A percentile compares a stretch with the other conserved stretches of the same genome.
phyloP scores from a whole-genome alignment of 2,329 filamentous ascomycete genomes.

The Aphanoascus verrucosus region DNA sequence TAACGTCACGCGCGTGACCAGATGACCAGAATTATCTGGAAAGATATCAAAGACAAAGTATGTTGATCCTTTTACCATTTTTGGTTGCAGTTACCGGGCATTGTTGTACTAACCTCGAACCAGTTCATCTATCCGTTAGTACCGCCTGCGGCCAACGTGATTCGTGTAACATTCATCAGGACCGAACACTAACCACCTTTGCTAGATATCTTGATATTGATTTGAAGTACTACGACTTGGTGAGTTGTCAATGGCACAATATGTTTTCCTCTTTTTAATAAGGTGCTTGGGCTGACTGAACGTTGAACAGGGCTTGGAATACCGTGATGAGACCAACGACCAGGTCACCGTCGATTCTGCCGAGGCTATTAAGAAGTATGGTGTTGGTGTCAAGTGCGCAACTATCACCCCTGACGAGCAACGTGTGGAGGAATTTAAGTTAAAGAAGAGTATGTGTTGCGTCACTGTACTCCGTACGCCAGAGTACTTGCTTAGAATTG shows the following conservation, averaged over 20 bases:
- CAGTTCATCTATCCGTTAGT: conserved; percentile 70
- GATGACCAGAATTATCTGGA: conserved; percentile 99
- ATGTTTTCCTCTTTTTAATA: background rate
- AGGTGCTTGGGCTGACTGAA: background rate
- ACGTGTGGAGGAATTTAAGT: conserved; percentile 92
- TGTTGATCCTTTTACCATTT: conserved; percentile 17
- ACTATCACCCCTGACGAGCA: conserved; percentile 98
- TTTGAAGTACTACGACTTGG: conserved; percentile 92
- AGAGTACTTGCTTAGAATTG: background rate
- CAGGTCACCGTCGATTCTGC: conserved; percentile 91
- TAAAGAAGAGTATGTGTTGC: conserved; percentile 81
- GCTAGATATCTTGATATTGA: conserved; percentile 78
- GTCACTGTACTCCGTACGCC: conserved; percentile 13
- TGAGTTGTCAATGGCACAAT: conserved; percentile 21
- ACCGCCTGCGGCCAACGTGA: background rate
- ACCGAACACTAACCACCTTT: conserved; percentile 17
- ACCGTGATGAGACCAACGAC: conserved; percentile 92
- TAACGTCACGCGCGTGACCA: conserved; percentile 27
- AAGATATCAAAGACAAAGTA: conserved; percentile 93
- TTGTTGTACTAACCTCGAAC: conserved; percentile 13
- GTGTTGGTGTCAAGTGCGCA: conserved; percentile 96
- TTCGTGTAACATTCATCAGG: background rate
- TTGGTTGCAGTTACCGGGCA: background rate
- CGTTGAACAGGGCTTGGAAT: conserved; percentile 57
- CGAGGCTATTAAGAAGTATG: conserved; percentile 98